Evolutionary conservation across 768 basidiomycete species (phyloP), one percentile per base, ranked within the genome.

Genomic region (Amylocystis lapponica): DNA sequence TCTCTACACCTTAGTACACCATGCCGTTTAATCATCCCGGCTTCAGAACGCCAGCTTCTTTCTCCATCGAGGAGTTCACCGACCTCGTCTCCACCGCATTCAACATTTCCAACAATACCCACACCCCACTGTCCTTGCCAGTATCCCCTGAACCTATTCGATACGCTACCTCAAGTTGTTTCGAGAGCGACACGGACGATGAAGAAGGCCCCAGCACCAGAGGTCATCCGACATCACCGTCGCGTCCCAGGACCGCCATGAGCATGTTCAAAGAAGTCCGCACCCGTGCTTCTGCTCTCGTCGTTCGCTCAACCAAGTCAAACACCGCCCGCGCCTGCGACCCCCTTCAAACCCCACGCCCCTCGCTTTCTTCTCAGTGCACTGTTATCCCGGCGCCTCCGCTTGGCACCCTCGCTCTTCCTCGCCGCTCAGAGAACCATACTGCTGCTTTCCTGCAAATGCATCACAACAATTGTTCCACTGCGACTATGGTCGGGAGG

Each of bases 31-130:
- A n/a, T n/a, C n/a, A n/a, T n/a, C n/a, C n/a, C n/a, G n/a, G n/a
- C n/a, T n/a, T n/a, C n/a, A n/a, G n/a, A n/a, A 13, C 32, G 14
- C 32, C 29, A 30, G 3, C 54, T 11, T 40, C 50, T 35, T 56
- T 57, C 46, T 48, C 52, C 41, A 40, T 60, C 45, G 36, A 50
- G 41, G 58, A 57, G 44, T 57, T 60, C 48, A 51, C 51, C 46
- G 54, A 53, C 42, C 56, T 60, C 52, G 46, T 60, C 45, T 41
- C 46, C n/a, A 43, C 49, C 43, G 58, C 56, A 10, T 57, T 56
- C 50, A 50, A 55, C 43, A 49, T 54, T 23, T 43, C 30, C 29
- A 25, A 36, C 34, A 20, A 37, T 23, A 27, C 43, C 1, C 43
- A 43, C 41, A 21, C 27, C 23, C 36, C 6, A 33, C 41, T 13